Conservation (phyloP, 306 rosid genomes). For the Begonia masoniana region DNA sequence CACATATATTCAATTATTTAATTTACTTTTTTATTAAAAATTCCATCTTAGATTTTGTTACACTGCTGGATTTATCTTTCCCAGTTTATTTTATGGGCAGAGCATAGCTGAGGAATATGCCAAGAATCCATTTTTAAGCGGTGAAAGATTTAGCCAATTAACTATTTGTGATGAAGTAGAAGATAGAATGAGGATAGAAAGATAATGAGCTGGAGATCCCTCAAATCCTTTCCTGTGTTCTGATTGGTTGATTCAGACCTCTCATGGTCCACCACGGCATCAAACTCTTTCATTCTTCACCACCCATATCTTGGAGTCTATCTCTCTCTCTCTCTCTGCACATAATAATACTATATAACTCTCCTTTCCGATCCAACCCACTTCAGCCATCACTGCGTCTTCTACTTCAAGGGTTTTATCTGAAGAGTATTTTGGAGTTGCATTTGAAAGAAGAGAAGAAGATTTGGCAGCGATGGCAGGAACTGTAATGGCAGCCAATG, state of each 20-base stretch:
- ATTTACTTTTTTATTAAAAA: no score
- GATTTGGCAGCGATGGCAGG: slow-evolving; percentile 29
- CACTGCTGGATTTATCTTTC: no score
- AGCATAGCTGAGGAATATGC: no score
- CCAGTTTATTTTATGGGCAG: no score
- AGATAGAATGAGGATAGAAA: background rate
- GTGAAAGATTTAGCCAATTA: no score
- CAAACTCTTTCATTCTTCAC: slow-evolving; percentile 12
- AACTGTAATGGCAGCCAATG: slow-evolving; percentile 65
- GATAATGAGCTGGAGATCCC: background rate
- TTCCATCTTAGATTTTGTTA: no score
- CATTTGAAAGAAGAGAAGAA: background rate
- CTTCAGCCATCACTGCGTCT: background rate
- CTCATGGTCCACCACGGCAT: slow-evolving; percentile 29
- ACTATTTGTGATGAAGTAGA: no score
- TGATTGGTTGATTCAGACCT: slow-evolving; percentile 46
- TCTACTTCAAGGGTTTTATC: background rate
- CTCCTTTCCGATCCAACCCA: background rate
- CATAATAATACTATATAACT: no score
- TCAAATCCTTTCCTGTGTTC: slow-evolving; percentile 1
- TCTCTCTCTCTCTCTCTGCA: no score
- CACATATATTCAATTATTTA: no score
- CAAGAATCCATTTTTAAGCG: no score
- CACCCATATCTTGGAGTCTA: slow-evolving; percentile 10
- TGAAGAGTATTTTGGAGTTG: background rate